phyloP scores from a whole-genome alignment of 495 filamentous ascomycete genomes.

The Penicillium simplicissimum region DNA sequence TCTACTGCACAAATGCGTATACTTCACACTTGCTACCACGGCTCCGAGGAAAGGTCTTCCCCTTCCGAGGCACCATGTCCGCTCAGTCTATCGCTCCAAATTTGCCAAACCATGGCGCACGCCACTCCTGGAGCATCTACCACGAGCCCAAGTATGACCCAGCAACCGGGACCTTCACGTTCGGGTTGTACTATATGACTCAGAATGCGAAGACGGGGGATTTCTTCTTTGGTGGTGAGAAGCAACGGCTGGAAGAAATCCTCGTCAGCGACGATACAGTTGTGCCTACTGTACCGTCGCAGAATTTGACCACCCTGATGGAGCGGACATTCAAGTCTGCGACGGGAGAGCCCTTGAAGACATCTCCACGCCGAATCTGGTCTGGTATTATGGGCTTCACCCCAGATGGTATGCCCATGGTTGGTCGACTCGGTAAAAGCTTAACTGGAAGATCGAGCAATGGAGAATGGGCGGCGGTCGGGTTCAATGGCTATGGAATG shows the following conservation, averaged over 20 bases:
- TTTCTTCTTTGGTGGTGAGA: slow-evolving; percentile 9
- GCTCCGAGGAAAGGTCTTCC: slow-evolving; percentile 7
- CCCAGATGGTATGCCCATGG: slow-evolving; percentile 1
- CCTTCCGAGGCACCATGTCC: slow-evolving; percentile 6
- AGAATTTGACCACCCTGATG: slow-evolving; percentile 1
- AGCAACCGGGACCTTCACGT: slow-evolving; percentile 6
- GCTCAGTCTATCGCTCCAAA: not conserved
- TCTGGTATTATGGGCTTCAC: slow-evolving; percentile 11
- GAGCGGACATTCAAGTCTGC: not conserved
- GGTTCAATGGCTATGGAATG: slow-evolving; percentile 8
- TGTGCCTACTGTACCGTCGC: not conserved
- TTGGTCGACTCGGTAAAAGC: not conserved
- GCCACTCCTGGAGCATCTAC: slow-evolving; percentile 8
- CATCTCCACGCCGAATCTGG: slow-evolving; percentile 1
- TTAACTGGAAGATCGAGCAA: slow-evolving; percentile 1
- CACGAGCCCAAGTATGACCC: slow-evolving; percentile 2
- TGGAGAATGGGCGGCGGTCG: slow-evolving; percentile 5
- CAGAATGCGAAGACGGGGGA: slow-evolving; percentile 8
- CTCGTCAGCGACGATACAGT: slow-evolving; percentile 6
- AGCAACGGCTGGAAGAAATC: slow-evolving; percentile 5
- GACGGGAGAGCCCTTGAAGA: not conserved
- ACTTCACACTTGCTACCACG: slow-evolving; percentile 3
- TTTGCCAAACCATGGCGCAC: slow-evolving; percentile 1
- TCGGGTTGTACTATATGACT: slow-evolving; percentile 6
- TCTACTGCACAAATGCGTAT: slow-evolving; percentile 6